Evolutionary conservation across 257 asterid species (phyloP), one percentile per base, ranked within the genome.

Genomic region (Salvia splendens): DNA sequence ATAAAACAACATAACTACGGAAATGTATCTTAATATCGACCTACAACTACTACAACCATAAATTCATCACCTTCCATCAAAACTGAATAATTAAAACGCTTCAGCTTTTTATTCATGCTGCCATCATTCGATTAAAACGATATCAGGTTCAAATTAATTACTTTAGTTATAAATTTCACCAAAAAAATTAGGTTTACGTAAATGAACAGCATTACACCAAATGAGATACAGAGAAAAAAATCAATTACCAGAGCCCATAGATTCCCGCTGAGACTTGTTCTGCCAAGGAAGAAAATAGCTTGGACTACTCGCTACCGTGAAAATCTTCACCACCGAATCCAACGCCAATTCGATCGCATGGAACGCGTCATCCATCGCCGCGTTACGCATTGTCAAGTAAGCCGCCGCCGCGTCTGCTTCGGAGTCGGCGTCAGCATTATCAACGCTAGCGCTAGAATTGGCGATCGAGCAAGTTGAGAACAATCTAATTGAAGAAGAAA

Each of bases 291-390:
- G 87, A 73, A 82, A 82, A 81, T 93, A 93, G 72, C 80, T 93
- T 42, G 97, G 99, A 69, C 99, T 88, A 48, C 92, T 93, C 42
- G 97, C 79, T 38, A 93, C 95, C 9, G 97, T 88, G 68, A 93
- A 93, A 50, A 93, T 85, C 87, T 93, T 93, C 70, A 90, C 95
- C 58, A 93, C 99, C 8, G 95, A 90, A 73, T 90, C 99, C 85
- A 93, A 78, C 46, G 99, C 95, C 82, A 93, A 67, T 70, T 93
- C 97, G 20, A 90, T 86, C 7, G 95, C 97, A 8, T 75, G 63
- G 71, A 78, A 85, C 4, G 95, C 87, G 12, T 89, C 92, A 10
- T 70, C 75, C 66, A 65, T 73, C 15, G 70, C 81, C 12, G 68
- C 83, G 50, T 61, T 52, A 17, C 75, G 71, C 68, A 74, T 54